Evolutionary conservation across 208 protist genomes (phyloP).

Genomic region (Eutreptiella sp.): DNA sequence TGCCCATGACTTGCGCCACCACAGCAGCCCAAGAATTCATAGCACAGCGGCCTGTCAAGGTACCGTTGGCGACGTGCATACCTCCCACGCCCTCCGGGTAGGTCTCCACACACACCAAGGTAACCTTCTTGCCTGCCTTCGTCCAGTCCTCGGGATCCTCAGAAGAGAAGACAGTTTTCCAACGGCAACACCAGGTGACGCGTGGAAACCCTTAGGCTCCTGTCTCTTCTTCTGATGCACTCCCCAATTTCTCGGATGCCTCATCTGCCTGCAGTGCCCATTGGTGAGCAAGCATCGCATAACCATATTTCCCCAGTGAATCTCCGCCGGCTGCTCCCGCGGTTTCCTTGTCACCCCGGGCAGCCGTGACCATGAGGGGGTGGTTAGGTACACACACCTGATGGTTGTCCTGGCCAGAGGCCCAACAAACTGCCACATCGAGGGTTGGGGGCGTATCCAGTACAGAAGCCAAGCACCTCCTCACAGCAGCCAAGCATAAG

Average conservation of each 20-base stretch:
- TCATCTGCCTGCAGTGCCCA: slow-evolving; percentile 71
- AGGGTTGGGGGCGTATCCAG: slow-evolving; percentile 48
- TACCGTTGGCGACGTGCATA: slow-evolving; percentile 75
- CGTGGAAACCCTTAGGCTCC: slow-evolving; percentile 78
- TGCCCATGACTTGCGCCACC: slow-evolving; percentile 88
- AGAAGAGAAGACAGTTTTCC: slow-evolving; percentile 79
- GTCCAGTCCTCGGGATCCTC: slow-evolving; percentile 55
- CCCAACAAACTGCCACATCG: slow-evolving; percentile 61
- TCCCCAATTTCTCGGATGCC: slow-evolving; percentile 51
- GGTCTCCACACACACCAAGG: slow-evolving; percentile 85
- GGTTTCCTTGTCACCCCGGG: slow-evolving; percentile 45
- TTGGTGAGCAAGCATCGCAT: slow-evolving; percentile 64
- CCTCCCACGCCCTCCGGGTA: slow-evolving; percentile 85
- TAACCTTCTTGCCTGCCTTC: slow-evolving; percentile 59
- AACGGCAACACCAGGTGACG: slow-evolving; percentile 80
- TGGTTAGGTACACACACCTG: slow-evolving; percentile 50
- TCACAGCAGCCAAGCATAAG: slow-evolving; percentile 41
- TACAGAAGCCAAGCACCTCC: slow-evolving; percentile 42
- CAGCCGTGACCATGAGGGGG: slow-evolving; percentile 42
- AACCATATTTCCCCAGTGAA: slow-evolving; percentile 66
- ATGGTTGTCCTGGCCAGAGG: too few species aligned
- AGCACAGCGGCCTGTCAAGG: slow-evolving; percentile 82
- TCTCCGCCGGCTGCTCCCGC: slow-evolving; percentile 53
- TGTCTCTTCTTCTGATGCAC: slow-evolving; percentile 41
- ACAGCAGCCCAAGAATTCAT: slow-evolving; percentile 91